Base-by-base conservation (phyloP, 306 rosid genomes). In the Trichosanthes cucumerina region DNA sequence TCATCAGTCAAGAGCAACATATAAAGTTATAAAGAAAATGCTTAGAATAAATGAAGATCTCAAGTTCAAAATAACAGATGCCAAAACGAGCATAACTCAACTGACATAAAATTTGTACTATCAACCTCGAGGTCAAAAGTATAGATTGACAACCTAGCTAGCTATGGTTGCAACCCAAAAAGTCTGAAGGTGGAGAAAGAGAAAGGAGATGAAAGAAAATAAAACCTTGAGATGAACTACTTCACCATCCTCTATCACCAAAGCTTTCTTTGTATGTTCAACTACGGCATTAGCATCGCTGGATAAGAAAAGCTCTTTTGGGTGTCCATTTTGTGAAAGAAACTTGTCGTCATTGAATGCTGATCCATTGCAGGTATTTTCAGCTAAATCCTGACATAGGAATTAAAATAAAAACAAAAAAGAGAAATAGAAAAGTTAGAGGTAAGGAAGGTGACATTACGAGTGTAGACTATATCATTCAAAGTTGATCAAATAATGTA, bases 171-270 rank as follows among this genome's bases (percentile, higher is more conserved):
- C 16, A 53, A 56, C n/a, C 19, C 52, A 36, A 23, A 80, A 60
- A 18, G 13, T 3, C 26, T 56, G 9, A 7, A 60, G 50, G 56
- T 2, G 18, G 16, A 52, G 38, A 49, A 12, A 52, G 44, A 38
- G 31, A 71, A 46, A 76, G 16, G 28, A 57, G 23, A 71, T 72
- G 60, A 43, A 43, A 44, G 73, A 81, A 60, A 56, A 65, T 33
- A 78, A 82, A 83, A 95, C 98, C 98, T 91, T 95, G 56, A 95
- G 87, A 88, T 95, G 98, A 76, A 95, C 96, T 28, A 95, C 96
- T 92, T 95, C 98, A 76, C 90, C 96, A 85, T 95, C 98, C 89
- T 92, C 97, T 78, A 95, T 95, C 80, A 89, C 97, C 83, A 95
- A 86, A 78, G 91, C 97, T 85, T 89, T 95, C 84, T 88, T 92